These are phyloP conservation scores for Amaranthus hypochondriacus DNA, from an alignment of 148 eudicot species.

Conservation along the genomic window DNA sequence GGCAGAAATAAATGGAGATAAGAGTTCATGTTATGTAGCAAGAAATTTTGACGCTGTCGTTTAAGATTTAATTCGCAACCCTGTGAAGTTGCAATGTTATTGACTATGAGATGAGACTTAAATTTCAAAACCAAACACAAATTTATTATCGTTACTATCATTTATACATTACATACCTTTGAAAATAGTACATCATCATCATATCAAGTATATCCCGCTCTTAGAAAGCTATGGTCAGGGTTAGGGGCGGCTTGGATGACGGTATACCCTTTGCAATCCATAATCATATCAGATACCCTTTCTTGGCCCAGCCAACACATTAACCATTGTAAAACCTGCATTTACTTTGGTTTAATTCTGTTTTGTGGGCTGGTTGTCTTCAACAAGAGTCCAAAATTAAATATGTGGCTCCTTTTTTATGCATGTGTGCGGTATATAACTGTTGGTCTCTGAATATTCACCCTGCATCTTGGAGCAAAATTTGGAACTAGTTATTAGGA, in stretches of 20 bases:
- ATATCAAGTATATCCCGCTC: too few species aligned
- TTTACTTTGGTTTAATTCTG: constrained; percentile 4
- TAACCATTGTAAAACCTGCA: constrained; percentile 14
- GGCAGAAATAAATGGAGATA: not conserved
- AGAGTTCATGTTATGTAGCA: not conserved
- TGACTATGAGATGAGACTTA: too few species aligned
- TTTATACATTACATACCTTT: too few species aligned
- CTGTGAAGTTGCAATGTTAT: too few species aligned
- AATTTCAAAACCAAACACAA: too few species aligned
- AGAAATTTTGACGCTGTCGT: not conserved
- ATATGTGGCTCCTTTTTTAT: constrained; percentile 13
- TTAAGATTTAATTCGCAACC: too few species aligned
- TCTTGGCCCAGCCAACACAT: not conserved
- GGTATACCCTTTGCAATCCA: not conserved
- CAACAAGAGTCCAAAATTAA: not conserved
- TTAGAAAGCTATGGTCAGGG: too few species aligned
- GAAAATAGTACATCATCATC: too few species aligned
- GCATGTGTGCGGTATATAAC: constrained; percentile 2
- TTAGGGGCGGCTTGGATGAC: too few species aligned
- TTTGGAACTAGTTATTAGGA: not conserved
- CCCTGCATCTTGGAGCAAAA: not conserved
- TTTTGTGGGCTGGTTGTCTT: constrained; percentile 1
- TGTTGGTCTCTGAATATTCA: not conserved
- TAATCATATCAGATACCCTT: not conserved
- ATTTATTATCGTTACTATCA: too few species aligned